A percentile compares a stretch with the other conserved stretches of the same genome.
These are phyloP conservation scores for Boletus sp. DNA, from an alignment of 768 basidiomycete species.

Conservation along the genomic window DNA sequence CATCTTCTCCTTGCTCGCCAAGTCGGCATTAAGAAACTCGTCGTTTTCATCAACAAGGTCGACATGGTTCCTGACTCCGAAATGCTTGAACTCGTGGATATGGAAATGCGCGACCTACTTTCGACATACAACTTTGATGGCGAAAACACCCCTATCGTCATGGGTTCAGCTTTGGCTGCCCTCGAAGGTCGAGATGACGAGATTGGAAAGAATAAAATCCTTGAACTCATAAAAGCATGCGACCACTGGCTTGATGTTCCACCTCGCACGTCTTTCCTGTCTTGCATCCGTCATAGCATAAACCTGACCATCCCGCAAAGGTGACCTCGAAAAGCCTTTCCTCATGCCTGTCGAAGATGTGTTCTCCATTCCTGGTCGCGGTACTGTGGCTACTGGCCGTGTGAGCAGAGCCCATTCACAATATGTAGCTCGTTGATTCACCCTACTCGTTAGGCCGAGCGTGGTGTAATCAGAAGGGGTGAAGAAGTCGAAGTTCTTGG, in stretches of 20 bases:
- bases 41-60: slow-evolving; percentile 99
- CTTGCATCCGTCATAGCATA: background rate
- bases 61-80: slow-evolving; percentile 95
- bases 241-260: slow-evolving; percentile 96
- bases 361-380: slow-evolving; percentile 97
- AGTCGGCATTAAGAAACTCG: slow-evolving; percentile 94
- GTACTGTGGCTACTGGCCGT: slow-evolving; percentile 94
- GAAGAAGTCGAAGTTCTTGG: slow-evolving; percentile 93
- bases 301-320: slow-evolving; percentile 36
- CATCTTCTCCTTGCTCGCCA: slow-evolving; percentile 96
- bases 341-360: slow-evolving; percentile 94
- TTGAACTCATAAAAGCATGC: slow-evolving; percentile 79
- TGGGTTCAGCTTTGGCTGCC: slow-evolving; percentile 95
- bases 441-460: slow-evolving; percentile 65
- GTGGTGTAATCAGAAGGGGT: slow-evolving; percentile 88
- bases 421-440: background rate
- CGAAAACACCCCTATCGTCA: slow-evolving; percentile 95
- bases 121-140: slow-evolving; percentile 93
- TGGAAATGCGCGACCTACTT: slow-evolving; percentile 99
- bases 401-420: slow-evolving; percentile 40
- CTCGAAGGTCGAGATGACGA: slow-evolving; percentile 82
- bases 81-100: slow-evolving; percentile 99
- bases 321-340: slow-evolving; percentile 98
- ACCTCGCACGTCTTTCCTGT: slow-evolving; percentile 53
- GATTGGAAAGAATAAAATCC: slow-evolving; percentile 76